Conservation (phyloP, 192 early-diverging fungal genomes). For the Backusella morwellensis region DNA sequence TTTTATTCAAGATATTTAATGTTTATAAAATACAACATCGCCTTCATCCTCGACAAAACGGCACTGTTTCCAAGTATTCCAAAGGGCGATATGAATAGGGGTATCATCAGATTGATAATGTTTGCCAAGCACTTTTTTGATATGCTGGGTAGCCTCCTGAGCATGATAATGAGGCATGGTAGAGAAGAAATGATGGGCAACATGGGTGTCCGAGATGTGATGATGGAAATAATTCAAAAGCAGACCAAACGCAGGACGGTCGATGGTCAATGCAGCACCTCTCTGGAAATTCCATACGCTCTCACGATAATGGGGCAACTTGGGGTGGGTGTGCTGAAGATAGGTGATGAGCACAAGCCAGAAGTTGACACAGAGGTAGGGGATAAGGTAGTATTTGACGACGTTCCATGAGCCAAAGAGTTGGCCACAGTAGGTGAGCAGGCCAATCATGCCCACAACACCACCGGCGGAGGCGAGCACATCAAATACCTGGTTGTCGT, state of each 20-base stretch:
- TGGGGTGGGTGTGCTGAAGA: conserved; percentile 89
- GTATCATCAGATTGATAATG: conserved; percentile 80
- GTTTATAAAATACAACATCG: conserved; percentile 66
- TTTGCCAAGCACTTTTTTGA: conserved; percentile 79
- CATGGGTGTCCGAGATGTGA: conserved; percentile 87
- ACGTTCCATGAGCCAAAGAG: conserved; percentile 53
- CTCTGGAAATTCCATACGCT: conserved; percentile 87
- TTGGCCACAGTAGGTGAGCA: conserved; percentile 53
- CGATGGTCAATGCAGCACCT: conserved; percentile 85
- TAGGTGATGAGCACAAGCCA: conserved; percentile 97
- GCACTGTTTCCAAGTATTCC: conserved; percentile 68
- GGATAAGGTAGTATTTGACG: conserved; percentile 83
- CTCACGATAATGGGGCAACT: conserved; percentile 87
- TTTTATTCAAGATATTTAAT: conserved; percentile 25
- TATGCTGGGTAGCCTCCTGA: conserved; percentile 76
- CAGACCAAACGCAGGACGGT: conserved; percentile 79
- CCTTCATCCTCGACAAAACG: conserved; percentile 93
- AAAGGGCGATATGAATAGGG: conserved; percentile 65
- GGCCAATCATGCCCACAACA: conserved; percentile 52
- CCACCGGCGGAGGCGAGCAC: conserved; percentile 72
- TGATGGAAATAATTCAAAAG: conserved; percentile 82
- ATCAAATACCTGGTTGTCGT: conserved; percentile 63
- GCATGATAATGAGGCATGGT: conserved; percentile 99
- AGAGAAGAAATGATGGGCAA: conserved; percentile 94
- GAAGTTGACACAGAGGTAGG: conserved; percentile 90